Evolutionary conservation across 306 rosid species (phyloP), one percentile per base, ranked within the genome.

Genomic region (Hippophae gyantsensis): DNA sequence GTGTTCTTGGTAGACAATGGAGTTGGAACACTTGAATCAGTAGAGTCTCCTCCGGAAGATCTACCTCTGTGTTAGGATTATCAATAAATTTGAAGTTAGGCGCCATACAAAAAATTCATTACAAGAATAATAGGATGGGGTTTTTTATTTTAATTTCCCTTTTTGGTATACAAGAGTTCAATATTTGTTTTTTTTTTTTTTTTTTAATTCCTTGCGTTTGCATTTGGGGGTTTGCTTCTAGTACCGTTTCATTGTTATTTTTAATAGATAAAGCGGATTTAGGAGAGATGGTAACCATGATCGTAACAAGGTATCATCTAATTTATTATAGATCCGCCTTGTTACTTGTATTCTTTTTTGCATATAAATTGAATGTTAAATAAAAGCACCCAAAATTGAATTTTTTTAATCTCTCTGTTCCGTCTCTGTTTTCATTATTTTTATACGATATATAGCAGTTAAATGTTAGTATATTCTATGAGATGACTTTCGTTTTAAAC

Each of bases 1-100:
- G 79, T 88, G 53, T 67, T 92, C 49, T 58, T 92, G 65, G 99
- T 88, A 7, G 99, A 88, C 10, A 78, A 88, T 9, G 99, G 96
- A 54, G 48, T 82, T 3, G 97, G 97, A 18, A 46, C 68, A 68
- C 63, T 84, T 72, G 90, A 92, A 62, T 68, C 85, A 26, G 59
- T 92, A 32, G 82, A 88, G 76, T 43, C 84, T 38, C 90, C 97
- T 45, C 99, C 97, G 2, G 46, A 1, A 40, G 99, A 92, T 58
- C 72, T 85, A 5, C 99, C 95, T 43, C 60, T 77, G 4, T 92
- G 99, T 60, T 92, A 84, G 72, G 65, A 12, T 66, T 50, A 65
- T 12, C 18, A 44, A 10, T 42, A 25, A 42, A 6, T 25, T 42
- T 42, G 18, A 9, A 38, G 43, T 14, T 32, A 44, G 40, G 9